These are phyloP conservation scores for Casaregolazyma suthepensis DNA, from an alignment of 1,139 yeast species.

Conservation along the genomic window DNA sequence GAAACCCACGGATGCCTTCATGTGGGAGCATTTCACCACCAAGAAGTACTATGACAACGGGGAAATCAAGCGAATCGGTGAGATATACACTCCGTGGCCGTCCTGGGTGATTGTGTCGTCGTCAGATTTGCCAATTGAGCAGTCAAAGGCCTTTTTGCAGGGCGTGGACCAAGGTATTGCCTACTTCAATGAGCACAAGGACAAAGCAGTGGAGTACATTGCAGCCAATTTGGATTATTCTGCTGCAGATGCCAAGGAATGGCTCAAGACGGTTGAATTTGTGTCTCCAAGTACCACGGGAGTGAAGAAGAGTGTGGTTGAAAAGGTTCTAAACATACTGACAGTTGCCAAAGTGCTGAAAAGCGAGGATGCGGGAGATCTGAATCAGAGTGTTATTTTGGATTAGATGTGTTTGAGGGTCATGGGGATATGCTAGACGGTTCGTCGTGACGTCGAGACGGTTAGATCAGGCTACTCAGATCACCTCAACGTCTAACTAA, in stretches of 20 bases:
- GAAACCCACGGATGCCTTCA: conserved; percentile 69
- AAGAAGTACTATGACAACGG: conserved; percentile 74
- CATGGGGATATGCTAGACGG: neutral
- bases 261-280: conserved; percentile 75
- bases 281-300: conserved; percentile 44
- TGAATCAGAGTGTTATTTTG: conserved; percentile 16
- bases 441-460: neutral
- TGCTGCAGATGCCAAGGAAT: conserved; percentile 66
- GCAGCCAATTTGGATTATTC: conserved; percentile 66
- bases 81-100: conserved; percentile 94
- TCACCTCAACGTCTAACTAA: neutral
- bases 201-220: conserved; percentile 64
- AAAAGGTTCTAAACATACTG: conserved; percentile 55
- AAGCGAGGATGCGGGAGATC: conserved; percentile 19
- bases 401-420: neutral
- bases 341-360: conserved; percentile 52
- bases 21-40: conserved; percentile 94
- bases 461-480: neutral
- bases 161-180: conserved; percentile 62
- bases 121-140: conserved; percentile 32
- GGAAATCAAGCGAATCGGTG: conserved; percentile 79
- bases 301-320: conserved; percentile 47
- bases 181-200: conserved; percentile 53
- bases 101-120: conserved; percentile 76
- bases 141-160: conserved; percentile 40